Percentiles rank a stretch among this genome's conserved stretches.
Conservation (phyloP, 1,284 basidiomycete genomes). For the Dichomitus squalens region DNA sequence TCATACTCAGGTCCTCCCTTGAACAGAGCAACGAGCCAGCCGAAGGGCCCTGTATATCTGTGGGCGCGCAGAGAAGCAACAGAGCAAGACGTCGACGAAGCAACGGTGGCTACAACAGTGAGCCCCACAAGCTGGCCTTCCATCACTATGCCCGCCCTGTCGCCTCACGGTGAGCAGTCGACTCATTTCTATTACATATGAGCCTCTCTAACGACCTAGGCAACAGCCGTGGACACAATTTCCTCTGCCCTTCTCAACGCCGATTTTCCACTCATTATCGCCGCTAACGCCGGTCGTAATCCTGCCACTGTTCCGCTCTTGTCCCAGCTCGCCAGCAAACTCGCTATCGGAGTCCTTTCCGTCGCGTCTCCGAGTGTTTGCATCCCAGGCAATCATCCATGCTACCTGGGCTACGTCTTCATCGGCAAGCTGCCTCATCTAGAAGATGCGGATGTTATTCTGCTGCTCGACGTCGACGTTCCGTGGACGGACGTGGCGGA, state of each 20-base stretch:
- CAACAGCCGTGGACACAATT: constrained; percentile 46
- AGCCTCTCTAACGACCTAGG: neutral
- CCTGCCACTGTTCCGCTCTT: constrained; percentile 48
- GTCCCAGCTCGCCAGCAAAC: constrained; percentile 46
- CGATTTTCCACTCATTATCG: constrained; percentile 60
- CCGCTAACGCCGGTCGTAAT: constrained; percentile 61
- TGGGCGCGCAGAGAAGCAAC: constrained; percentile 69
- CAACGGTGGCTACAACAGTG: constrained; percentile 32
- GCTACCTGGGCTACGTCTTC: constrained; percentile 51
- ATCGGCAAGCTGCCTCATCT: constrained; percentile 47
- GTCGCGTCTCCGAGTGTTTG: constrained; percentile 54
- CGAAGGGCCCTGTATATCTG: constrained; percentile 70
- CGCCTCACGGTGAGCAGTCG: constrained; percentile 41
- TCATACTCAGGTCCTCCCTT: neutral
- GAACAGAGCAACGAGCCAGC: constrained; percentile 59
- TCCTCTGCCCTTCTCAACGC: constrained; percentile 49
- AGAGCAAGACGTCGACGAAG: constrained; percentile 58
- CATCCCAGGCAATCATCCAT: constrained; percentile 57
- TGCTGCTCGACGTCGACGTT: constrained; percentile 63
- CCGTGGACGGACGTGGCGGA: constrained; percentile 59
- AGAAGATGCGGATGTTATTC: constrained; percentile 59
- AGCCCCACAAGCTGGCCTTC: constrained; percentile 48
- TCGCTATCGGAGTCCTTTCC: constrained; percentile 57
- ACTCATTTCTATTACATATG: neutral
- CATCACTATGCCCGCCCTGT: constrained; percentile 52